Evolutionary conservation across 2,329 filamentous ascomycete species (phyloP), one percentile per base, ranked within the genome.

Genomic region (Ophioceras dolichostomum): DNA sequence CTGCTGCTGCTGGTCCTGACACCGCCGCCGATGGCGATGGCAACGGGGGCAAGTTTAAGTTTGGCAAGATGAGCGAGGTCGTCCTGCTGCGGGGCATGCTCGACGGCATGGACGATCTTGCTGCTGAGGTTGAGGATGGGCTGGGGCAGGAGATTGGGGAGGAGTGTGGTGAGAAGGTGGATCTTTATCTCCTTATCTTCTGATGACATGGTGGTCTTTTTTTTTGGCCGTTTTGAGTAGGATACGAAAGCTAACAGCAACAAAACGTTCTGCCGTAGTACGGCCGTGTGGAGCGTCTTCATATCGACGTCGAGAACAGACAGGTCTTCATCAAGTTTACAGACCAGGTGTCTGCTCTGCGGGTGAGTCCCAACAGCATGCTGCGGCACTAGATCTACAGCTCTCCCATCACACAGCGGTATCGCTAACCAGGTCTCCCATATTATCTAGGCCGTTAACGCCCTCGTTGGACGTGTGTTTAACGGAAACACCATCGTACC

Each of bases 301-400:
- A 79, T 50, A 79, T 95, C 40, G 76, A 84, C 50, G 65, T 76
- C 32, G 62, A 70, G 45, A 66, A 65, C 34, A 60, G 65, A 10
- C 74, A 77, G 37, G 91, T 98, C 4, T 96, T 94, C 57, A 86
- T 98, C 56, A 85, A 93, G 56, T 98, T 96, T 54, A 89, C 84
- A 2, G 83, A 82, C 46, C 75, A 80, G 49, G 66, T 96, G 38
- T 91, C 83, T 32, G 91, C 87, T 12, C 61, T 96, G 40, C 73
- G 87, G 48, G 84, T 88, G 67, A 63, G 79, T 70, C 31, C 30
- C 5, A 9, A n/a, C n/a, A n/a, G n/a, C n/a, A n/a, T n/a, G n/a
- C n/a, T n/a, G n/a, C n/a, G n/a, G n/a, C 2, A 17, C 20, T 17
- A 14, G 14, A 4, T 13, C 18, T 22, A 3, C 5, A 13, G 28